These are phyloP conservation scores for Viola pubescens DNA, from an alignment of 441 rosid genomes.

Conservation along the genomic window DNA sequence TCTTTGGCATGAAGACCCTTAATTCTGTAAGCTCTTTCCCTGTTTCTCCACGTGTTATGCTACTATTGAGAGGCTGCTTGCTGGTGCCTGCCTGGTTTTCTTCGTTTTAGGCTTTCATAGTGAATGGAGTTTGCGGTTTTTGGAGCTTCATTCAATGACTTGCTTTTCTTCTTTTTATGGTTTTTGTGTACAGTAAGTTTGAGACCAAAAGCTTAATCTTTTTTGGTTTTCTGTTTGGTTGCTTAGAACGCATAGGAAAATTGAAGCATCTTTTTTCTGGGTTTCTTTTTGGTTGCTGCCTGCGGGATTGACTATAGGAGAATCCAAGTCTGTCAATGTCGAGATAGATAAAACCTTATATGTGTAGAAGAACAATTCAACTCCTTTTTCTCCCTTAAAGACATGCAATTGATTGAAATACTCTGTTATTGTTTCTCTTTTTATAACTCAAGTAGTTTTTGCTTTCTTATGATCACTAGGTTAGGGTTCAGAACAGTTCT, in stretches of 20 bases:
- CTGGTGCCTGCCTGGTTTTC: background rate
- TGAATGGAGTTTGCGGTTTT: background rate
- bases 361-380: too few relatives aligned
- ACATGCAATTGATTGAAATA: too few relatives aligned
- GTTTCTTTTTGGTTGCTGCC: background rate
- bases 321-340: too few relatives aligned
- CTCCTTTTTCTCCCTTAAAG: too few relatives aligned
- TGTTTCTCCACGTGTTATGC: background rate
- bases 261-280: background rate
- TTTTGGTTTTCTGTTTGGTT: constrained; percentile 10
- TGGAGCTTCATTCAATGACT: background rate
- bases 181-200: background rate
- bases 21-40: constrained; percentile 26
- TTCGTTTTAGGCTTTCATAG: background rate
- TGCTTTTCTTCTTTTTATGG: background rate
- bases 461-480: background rate
- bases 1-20: constrained; percentile 28
- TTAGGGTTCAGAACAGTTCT: background rate
- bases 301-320: too few relatives aligned
- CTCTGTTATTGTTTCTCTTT: background rate
- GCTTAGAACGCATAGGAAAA: constrained; percentile 4
- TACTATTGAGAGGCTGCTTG: background rate
- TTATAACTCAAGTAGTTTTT: background rate
- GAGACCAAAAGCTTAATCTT: background rate
- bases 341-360: too few relatives aligned